These are phyloP conservation scores for Astragalus membranaceus DNA, from an alignment of 306 rosid genomes.

Conservation along the genomic window DNA sequence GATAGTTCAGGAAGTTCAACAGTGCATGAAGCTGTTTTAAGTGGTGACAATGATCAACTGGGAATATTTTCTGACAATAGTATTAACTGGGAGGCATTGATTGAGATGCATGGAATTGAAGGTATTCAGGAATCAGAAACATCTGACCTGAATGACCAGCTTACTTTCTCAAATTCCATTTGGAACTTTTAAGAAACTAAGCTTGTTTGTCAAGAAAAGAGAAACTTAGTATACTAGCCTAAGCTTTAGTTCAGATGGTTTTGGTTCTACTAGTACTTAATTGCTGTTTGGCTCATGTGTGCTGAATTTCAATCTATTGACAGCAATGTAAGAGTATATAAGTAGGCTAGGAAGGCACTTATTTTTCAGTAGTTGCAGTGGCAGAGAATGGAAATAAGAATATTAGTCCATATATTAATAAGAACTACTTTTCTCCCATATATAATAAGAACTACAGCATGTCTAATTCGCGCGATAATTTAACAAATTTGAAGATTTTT, in stretches of 20 bases:
- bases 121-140: slow-evolving; percentile 46
- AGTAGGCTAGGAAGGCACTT: slow-evolving; percentile 21
- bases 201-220: slow-evolving; percentile 10
- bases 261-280: slow-evolving; percentile 24
- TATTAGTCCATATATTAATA: no score
- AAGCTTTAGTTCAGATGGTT: slow-evolving; percentile 27
- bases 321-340: slow-evolving; percentile 21
- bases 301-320: slow-evolving; percentile 19
- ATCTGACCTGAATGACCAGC: slow-evolving; percentile 51
- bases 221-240: slow-evolving; percentile 1
- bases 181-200: slow-evolving; percentile 58
- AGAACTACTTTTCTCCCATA: no score
- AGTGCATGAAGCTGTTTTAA: slow-evolving; percentile 36
- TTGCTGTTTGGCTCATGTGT: slow-evolving; percentile 14
- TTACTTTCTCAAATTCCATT: slow-evolving; percentile 55
- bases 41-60: slow-evolving; percentile 36
- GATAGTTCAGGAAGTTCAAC: slow-evolving; percentile 32
- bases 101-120: slow-evolving; percentile 56
- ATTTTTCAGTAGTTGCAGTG: slow-evolving; percentile 1
- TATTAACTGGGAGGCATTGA: slow-evolving; percentile 73
- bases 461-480: background rate
- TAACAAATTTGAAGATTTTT: background rate
- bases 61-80: slow-evolving; percentile 48
- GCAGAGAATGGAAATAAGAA: slow-evolving; percentile 4
- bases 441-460: no score